Evolutionary conservation across 257 asterid genomes (phyloP).

Genomic region (Gentiana macrophylla): DNA sequence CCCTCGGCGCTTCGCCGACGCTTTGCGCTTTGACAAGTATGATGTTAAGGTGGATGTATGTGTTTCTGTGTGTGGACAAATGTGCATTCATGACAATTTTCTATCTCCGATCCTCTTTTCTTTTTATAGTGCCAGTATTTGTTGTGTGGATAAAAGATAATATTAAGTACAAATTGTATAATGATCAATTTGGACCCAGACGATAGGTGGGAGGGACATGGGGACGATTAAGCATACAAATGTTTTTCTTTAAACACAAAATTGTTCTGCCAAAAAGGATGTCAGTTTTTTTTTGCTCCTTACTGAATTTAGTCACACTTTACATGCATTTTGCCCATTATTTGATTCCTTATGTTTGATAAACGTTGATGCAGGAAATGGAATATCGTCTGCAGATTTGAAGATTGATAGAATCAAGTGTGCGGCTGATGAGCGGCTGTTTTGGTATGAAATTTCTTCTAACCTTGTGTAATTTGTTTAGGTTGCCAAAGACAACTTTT

Average conservation of each 20-base stretch:
- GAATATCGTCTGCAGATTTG: constrained; percentile 14
- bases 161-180: background rate
- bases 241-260: background rate
- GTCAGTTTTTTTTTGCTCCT: too few species aligned
- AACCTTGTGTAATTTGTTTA: background rate
- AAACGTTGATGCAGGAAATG: constrained; percentile 24
- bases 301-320: background rate
- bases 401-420: constrained; percentile 19
- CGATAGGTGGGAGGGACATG: background rate
- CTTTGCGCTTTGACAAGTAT: too few species aligned
- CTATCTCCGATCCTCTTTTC: background rate
- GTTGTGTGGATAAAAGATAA: background rate
- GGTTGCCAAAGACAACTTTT: background rate
- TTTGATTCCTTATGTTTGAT: background rate
- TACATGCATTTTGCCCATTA: background rate
- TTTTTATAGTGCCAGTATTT: background rate
- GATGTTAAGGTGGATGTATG: background rate
- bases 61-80: background rate
- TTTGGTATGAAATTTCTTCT: constrained; percentile 27
- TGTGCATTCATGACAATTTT: background rate
- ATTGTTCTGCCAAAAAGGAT: background rate
- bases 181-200: background rate
- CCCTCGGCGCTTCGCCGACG: too few species aligned
- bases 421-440: constrained; percentile 33
- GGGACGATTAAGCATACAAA: background rate